phyloP scores from a whole-genome alignment of 1,139 yeast genomes.

The Geotrichum bryndzae region DNA sequence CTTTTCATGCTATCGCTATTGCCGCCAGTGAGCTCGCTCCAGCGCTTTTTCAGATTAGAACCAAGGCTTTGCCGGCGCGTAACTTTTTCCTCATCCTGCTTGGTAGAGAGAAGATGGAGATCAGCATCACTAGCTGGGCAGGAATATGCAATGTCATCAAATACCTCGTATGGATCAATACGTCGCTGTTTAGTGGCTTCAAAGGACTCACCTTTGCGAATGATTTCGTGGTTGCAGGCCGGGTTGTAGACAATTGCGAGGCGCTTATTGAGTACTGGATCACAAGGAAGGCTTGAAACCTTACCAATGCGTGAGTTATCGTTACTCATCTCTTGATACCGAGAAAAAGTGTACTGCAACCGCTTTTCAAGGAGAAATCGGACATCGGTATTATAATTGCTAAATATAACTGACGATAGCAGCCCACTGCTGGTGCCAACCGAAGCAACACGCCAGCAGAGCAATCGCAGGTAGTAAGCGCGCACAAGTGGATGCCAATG shows the following conservation, averaged over 20 bases:
- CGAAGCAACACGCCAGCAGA: conserved; percentile 62
- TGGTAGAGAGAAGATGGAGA: neutral
- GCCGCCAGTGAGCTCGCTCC: conserved; percentile 1
- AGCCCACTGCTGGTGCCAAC: conserved; percentile 30
- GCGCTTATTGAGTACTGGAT: conserved; percentile 46
- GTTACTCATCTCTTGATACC: conserved; percentile 20
- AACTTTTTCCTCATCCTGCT: neutral
- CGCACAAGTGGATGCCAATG: conserved; percentile 80
- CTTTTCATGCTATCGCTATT: conserved; percentile 2
- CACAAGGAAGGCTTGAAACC: conserved; percentile 40
- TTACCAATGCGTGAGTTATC: neutral
- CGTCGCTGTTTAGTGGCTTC: conserved; percentile 21
- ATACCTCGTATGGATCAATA: conserved; percentile 58
- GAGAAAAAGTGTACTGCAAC: conserved; percentile 24
- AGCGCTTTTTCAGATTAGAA: neutral
- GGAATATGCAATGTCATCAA: conserved; percentile 71
- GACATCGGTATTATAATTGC: conserved; percentile 31
- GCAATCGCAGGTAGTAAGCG: conserved; percentile 57
- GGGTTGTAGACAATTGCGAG: conserved; percentile 42
- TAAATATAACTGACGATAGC: conserved; percentile 27
- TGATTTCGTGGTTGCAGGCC: conserved; percentile 21
- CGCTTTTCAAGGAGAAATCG: conserved; percentile 26
- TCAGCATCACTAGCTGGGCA: conserved; percentile 28
- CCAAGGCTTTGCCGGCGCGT: conserved; percentile 3
- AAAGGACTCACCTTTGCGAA: neutral